Evolutionary conservation across 345 rosid species (phyloP).

Genomic region (Citrus trifoliata): DNA sequence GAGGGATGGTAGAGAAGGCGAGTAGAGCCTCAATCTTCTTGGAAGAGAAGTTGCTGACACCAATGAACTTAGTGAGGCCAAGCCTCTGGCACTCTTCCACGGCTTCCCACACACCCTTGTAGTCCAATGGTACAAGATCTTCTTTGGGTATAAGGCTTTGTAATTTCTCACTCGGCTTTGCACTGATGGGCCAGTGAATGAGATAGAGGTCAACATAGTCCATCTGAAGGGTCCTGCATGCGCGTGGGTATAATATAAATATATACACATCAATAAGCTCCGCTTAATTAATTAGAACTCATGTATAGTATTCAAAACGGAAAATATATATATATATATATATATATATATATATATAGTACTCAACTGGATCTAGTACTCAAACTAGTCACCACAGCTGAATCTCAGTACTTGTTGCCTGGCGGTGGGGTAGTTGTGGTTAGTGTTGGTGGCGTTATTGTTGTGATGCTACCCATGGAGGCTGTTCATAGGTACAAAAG

Average conservation of each 20-base stretch:
- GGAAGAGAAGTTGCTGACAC: constrained; percentile 24
- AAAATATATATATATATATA: too few relatives aligned
- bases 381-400: too few relatives aligned
- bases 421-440: too few relatives aligned
- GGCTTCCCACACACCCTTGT: constrained; percentile 16
- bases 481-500: too few relatives aligned
- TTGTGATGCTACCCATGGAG: too few relatives aligned
- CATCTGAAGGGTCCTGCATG: constrained; percentile 12
- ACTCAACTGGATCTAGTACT: too few relatives aligned
- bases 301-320: too few relatives aligned
- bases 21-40: constrained; percentile 19
- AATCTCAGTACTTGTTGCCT: too few relatives aligned
- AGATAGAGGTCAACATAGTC: constrained; percentile 19
- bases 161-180: neutral
- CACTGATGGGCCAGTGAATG: constrained; percentile 13
- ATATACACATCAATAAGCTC: neutral
- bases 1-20: constrained; percentile 19
- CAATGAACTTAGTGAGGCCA: constrained; percentile 20
- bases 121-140: constrained; percentile 10
- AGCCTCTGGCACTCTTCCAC: constrained; percentile 24
- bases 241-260: neutral
- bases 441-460: too few relatives aligned
- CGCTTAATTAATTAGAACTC: too few relatives aligned
- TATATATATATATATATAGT: too few relatives aligned
- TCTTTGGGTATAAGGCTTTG: neutral